These are phyloP conservation scores for Citrus glauca DNA, from an alignment of 345 rosid species.

Conservation along the genomic window DNA sequence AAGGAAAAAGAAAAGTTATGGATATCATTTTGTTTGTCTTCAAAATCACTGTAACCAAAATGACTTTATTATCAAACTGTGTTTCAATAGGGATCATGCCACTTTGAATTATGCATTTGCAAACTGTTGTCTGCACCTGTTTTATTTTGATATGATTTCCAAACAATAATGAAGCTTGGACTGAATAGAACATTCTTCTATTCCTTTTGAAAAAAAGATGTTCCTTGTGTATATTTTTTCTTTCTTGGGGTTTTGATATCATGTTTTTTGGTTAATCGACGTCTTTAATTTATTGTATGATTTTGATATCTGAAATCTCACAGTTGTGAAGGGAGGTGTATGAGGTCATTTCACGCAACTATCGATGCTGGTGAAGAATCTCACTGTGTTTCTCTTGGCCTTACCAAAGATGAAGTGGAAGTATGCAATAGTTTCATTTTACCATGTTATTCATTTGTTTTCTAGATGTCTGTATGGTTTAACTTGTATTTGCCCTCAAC, in stretches of 20 bases:
- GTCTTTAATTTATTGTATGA: constrained; percentile 15
- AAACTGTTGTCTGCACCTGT: not conserved
- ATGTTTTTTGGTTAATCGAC: not conserved
- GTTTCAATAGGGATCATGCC: not conserved
- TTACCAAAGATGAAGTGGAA: constrained; percentile 51
- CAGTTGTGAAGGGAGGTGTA: constrained; percentile 89
- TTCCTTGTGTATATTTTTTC: not conserved
- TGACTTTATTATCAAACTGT: not conserved
- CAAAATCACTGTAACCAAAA: not conserved
- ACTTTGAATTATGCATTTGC: not conserved
- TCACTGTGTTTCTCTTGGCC: constrained; percentile 57
- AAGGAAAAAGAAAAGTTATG: not conserved
- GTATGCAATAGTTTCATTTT: constrained; percentile 39
- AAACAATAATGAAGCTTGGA: constrained; percentile 7
- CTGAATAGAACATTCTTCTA: not conserved
- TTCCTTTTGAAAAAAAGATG: not conserved
- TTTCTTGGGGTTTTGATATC: not conserved
- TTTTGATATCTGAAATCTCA: constrained; percentile 22
- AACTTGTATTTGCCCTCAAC: constrained; percentile 6
- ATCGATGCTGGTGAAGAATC: constrained; percentile 58
- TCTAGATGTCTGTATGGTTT: constrained; percentile 13
- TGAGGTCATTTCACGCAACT: constrained; percentile 91
- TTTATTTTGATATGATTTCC: not conserved
- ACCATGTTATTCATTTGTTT: constrained; percentile 1
- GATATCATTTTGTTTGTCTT: not conserved